These are phyloP conservation scores for Beta macrorhiza DNA, from an alignment of 179 eudicot genomes.

Conservation along the genomic window DNA sequence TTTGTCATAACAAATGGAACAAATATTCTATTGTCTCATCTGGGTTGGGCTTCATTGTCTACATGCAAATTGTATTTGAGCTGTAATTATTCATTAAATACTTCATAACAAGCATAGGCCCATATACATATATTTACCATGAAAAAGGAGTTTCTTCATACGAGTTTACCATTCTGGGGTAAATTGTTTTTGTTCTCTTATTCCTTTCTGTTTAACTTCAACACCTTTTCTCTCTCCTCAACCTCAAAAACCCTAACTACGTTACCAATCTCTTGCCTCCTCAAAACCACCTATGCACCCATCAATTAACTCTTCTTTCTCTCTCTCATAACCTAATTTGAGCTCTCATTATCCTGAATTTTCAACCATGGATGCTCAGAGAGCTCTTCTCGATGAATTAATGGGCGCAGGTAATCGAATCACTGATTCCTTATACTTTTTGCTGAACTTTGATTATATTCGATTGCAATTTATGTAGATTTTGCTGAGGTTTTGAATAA, in stretches of 20 bases:
- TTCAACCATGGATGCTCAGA: conserved; percentile 85
- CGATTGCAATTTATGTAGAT: not conserved
- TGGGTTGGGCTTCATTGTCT: too few species aligned
- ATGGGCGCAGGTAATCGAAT: conserved; percentile 79
- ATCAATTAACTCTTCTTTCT: too few species aligned
- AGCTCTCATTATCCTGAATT: conserved; percentile 6
- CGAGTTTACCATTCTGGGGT: too few species aligned
- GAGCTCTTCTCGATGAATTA: conserved; percentile 98
- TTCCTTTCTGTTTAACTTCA: not conserved
- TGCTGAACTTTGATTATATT: not conserved
- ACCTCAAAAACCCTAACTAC: conserved; percentile 14
- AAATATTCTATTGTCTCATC: too few species aligned
- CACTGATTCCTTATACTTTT: not conserved
- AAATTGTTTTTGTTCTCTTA: too few species aligned
- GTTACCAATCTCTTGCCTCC: not conserved
- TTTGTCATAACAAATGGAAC: too few species aligned
- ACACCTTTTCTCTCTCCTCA: conserved; percentile 9
- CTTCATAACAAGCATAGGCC: not conserved
- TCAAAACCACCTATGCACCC: not conserved
- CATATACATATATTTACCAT: too few species aligned
- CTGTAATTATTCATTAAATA: too few species aligned
- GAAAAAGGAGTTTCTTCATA: too few species aligned
- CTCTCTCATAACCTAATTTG: not conserved
- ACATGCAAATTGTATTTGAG: too few species aligned
- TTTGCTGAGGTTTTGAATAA: not conserved